Evolutionary conservation across 1,284 basidiomycete species (phyloP).

Genomic region (Apiotrichum veenhuisii): DNA sequence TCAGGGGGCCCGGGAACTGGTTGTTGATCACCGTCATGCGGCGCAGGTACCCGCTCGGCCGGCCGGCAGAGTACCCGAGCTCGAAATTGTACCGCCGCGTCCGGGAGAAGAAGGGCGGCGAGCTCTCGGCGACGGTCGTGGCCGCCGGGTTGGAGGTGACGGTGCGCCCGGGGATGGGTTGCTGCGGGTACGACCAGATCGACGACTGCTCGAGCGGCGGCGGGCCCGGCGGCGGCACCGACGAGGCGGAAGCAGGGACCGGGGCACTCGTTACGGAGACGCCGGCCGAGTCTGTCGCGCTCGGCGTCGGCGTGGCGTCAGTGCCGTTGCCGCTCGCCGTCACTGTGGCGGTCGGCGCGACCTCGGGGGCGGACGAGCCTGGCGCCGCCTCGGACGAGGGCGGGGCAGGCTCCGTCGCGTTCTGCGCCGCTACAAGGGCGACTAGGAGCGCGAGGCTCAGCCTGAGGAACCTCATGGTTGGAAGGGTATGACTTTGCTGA

Average conservation of each 20-base stretch:
- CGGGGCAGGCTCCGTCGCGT: neutral
- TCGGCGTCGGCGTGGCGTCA: too few species aligned
- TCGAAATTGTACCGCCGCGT: constrained; percentile 7
- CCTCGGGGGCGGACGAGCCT: neutral
- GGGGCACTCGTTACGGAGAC: too few species aligned
- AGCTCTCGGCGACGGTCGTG: neutral
- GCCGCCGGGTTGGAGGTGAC: neutral
- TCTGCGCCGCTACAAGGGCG: neutral
- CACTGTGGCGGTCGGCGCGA: too few species aligned
- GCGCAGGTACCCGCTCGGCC: constrained; percentile 7
- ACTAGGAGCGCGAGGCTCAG: neutral
- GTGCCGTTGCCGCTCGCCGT: too few species aligned
- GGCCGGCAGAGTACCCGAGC: constrained; percentile 5
- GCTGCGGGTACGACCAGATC: neutral
- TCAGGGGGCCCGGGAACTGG: constrained; percentile 27
- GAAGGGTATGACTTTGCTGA: too few species aligned
- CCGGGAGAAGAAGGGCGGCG: neutral
- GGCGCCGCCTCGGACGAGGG: neutral
- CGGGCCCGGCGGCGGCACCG: neutral
- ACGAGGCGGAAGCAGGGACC: neutral
- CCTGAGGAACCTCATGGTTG: neutral
- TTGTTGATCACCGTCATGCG: constrained; percentile 11
- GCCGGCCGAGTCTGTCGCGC: too few species aligned
- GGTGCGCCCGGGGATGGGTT: neutral
- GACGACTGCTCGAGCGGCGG: neutral